Evolutionary conservation across 2,329 filamentous ascomycete species (phyloP).

Genomic region (Fusarium udum): DNA sequence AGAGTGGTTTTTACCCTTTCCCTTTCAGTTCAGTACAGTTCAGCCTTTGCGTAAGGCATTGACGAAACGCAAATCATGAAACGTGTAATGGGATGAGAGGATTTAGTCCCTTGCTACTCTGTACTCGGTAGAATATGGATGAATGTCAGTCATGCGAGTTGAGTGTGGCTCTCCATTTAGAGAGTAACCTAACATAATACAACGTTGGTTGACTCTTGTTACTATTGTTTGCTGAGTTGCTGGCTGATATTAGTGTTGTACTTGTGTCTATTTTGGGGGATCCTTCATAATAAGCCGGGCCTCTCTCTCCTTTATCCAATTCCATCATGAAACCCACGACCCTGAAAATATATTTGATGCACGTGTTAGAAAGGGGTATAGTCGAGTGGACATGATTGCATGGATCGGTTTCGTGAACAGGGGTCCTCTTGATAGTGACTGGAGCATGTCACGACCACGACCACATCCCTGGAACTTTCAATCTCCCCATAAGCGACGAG

Average conservation of each 20-base stretch:
- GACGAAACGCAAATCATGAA: conserved; percentile 40
- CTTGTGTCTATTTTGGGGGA: conserved; percentile 17
- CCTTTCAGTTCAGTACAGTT: neutral
- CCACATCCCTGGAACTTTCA: conserved; percentile 37
- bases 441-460: conserved; percentile 37
- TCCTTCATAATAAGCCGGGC: conserved; percentile 4
- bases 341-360: conserved; percentile 32
- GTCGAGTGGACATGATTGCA: conserved; percentile 19
- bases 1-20: conserved; percentile 23
- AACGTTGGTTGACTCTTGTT: neutral
- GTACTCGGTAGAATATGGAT: conserved; percentile 6
- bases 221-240: neutral
- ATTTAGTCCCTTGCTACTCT: conserved; percentile 14
- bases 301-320: conserved; percentile 10
- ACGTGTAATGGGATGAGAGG: conserved; percentile 27
- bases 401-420: conserved; percentile 32
- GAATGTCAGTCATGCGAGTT: neutral
- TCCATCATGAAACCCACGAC: conserved; percentile 39
- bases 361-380: conserved; percentile 32
- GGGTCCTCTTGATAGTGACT: conserved; percentile 28
- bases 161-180: neutral
- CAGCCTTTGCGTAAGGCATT: conserved; percentile 25
- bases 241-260: neutral
- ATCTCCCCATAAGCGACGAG: conserved; percentile 19
- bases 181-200: neutral